phyloP scores from a whole-genome alignment of 805 yeast genomes.

The Saccharomycopsis fermentans region DNA sequence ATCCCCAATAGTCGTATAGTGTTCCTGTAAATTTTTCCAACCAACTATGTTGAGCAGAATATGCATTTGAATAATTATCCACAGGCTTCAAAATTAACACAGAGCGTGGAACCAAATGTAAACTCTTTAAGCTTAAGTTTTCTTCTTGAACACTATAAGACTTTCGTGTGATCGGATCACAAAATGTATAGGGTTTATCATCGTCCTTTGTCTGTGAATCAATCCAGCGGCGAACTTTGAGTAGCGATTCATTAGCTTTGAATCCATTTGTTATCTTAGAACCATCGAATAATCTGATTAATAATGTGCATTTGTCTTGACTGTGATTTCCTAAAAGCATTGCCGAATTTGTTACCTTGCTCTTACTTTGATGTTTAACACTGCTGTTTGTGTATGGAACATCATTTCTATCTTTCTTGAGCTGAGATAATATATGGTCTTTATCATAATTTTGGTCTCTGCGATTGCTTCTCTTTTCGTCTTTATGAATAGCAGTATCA shows the following conservation, averaged over 20 bases:
- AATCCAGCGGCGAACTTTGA: constrained; percentile 53
- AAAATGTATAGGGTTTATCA: constrained; percentile 35
- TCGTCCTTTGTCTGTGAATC: constrained; percentile 41
- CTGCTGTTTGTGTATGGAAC: constrained; percentile 22
- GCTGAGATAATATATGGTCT: constrained; percentile 41
- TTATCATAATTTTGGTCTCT: constrained; percentile 38
- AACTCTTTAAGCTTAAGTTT: constrained; percentile 36
- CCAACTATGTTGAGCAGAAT: constrained; percentile 22
- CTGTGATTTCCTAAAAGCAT: not conserved
- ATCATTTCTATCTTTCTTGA: constrained; percentile 45
- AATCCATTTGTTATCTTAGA: constrained; percentile 44
- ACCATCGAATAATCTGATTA: constrained; percentile 64
- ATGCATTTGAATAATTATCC: constrained; percentile 24
- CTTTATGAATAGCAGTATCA: constrained; percentile 30
- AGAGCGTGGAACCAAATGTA: constrained; percentile 63
- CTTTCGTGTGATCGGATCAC: constrained; percentile 47
- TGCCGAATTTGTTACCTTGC: not conserved
- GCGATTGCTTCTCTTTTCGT: constrained; percentile 29
- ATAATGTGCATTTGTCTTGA: constrained; percentile 25
- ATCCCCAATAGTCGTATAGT: constrained; percentile 28
- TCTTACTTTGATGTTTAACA: not conserved
- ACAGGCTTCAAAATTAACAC: constrained; percentile 65
- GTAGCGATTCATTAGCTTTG: constrained; percentile 33
- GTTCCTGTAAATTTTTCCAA: constrained; percentile 27
- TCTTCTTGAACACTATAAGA: constrained; percentile 59